These are phyloP conservation scores for Decorospora gaudefroyi DNA, from an alignment of 2,329 filamentous ascomycete species.

Conservation along the genomic window DNA sequence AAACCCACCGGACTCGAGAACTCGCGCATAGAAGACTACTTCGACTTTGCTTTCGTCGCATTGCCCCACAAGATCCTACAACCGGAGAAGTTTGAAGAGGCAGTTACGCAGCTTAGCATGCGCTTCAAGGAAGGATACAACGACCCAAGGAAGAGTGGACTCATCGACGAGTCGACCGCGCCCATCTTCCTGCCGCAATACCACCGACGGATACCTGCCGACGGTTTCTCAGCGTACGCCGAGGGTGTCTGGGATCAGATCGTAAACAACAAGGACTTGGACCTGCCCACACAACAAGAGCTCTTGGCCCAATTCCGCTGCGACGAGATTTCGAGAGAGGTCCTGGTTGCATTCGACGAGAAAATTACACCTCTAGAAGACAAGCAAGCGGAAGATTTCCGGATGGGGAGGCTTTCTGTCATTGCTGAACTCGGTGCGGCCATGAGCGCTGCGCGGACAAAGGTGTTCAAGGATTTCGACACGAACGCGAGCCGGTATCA, in stretches of 20 bases:
- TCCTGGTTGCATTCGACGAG: constrained; percentile 79
- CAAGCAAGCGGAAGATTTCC: constrained; percentile 74
- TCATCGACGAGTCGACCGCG: constrained; percentile 71
- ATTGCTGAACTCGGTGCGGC: constrained; percentile 73
- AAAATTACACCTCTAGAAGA: constrained; percentile 84
- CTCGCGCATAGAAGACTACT: constrained; percentile 93
- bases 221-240: constrained; percentile 94
- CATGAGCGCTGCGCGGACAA: constrained; percentile 72
- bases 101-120: constrained; percentile 76
- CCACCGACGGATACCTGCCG: constrained; percentile 91
- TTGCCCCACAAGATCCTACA: constrained; percentile 97
- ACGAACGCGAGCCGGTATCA: constrained; percentile 91
- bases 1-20: constrained; percentile 88
- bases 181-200: constrained; percentile 92
- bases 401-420: constrained; percentile 72
- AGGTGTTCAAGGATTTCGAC: constrained; percentile 83
- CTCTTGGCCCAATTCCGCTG: constrained; percentile 95
- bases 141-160: constrained; percentile 64
- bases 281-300: constrained; percentile 95
- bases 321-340: constrained; percentile 93
- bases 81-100: constrained; percentile 82
- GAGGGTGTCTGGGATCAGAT: constrained; percentile 98
- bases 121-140: constrained; percentile 83
- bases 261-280: constrained; percentile 96
- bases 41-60: constrained; percentile 96